Base-by-base conservation (phyloP, 1,284 basidiomycete species). In the Ustilago sp. region DNA sequence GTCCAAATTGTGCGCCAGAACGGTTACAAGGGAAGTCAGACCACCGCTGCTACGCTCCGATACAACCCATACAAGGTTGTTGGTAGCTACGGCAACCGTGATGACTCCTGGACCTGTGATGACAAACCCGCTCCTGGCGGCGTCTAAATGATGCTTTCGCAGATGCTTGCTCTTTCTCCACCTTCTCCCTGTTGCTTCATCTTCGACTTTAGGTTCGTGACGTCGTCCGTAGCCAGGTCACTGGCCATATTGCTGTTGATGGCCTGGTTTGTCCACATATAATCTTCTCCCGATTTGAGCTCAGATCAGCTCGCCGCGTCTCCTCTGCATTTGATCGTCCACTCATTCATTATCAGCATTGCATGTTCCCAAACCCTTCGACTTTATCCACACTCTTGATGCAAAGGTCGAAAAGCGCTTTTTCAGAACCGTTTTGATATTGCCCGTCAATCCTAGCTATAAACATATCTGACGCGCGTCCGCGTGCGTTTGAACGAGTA, bases 61-160 rank as follows among this genome's bases (percentile, higher is more conserved):
- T 77, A 69, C 63, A 76, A 79, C 47, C 77, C 77, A 19, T 83
- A 83, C 78, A 83, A 83, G 66, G 75, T 81, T 12, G 58, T 59
- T 6, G 68, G 68, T 23, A 19, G 7, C 0, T 75, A 69, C 50
- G 53, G 60, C 17, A 63, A 56, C n/a, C 69, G 81, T 17, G 80
- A 83, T 39, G 50, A 43, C 19, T 51, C 69, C 0, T 83, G 81
- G 81, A 81, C 79, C 7, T 83, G 81, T 63, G 47, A 55, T 31
- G 78, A 67, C 59, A 79, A 56, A 68, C 79, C 79, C 19, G 19
- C 8, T 8, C 70, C 79, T 11, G 77, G 79, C 19, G 11, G 6
- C 4, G 9, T n/a, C 19, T 59, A 17, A 59, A 23, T 15, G 23
- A 8, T 23, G 38, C 45, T 8, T 45, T 34, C 48, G 4, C 5